These are phyloP conservation scores for Mortierella sp. DNA, from an alignment of 371 early-diverging fungal species.

Conservation along the genomic window DNA sequence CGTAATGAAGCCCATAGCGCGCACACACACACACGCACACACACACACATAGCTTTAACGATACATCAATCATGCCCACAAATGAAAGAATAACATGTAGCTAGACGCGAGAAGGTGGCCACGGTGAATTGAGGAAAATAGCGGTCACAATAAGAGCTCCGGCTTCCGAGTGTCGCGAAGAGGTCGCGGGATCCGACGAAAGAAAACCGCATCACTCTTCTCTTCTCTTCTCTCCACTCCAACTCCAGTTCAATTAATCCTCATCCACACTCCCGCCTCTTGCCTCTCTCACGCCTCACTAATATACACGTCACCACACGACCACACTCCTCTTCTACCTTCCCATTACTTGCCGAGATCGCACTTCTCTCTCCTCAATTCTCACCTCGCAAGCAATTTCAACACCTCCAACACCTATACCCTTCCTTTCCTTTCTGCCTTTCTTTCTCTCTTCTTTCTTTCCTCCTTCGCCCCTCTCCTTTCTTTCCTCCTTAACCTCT, in stretches of 20 bases:
- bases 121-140: neutral
- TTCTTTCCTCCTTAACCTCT: too few species aligned
- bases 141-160: neutral
- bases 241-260: neutral
- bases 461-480: neutral
- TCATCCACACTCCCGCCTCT: neutral
- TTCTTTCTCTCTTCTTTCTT: too few species aligned
- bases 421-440: neutral
- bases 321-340: neutral
- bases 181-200: slow-evolving; percentile 7
- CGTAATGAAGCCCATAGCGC: neutral
- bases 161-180: slow-evolving; percentile 6
- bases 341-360: too few species aligned
- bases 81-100: neutral
- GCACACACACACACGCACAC: neutral
- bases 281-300: neutral
- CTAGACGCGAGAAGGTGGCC: slow-evolving; percentile 1
- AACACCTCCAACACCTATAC: neutral
- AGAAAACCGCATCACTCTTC: neutral
- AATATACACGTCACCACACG: neutral
- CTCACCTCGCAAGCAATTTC: neutral
- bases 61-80: neutral
- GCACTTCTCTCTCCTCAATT: neutral
- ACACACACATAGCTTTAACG: neutral
- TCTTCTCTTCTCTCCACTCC: neutral